Base-by-base conservation (phyloP, 2,329 filamentous ascomycete species). In the Talaromyces sp. region DNA sequence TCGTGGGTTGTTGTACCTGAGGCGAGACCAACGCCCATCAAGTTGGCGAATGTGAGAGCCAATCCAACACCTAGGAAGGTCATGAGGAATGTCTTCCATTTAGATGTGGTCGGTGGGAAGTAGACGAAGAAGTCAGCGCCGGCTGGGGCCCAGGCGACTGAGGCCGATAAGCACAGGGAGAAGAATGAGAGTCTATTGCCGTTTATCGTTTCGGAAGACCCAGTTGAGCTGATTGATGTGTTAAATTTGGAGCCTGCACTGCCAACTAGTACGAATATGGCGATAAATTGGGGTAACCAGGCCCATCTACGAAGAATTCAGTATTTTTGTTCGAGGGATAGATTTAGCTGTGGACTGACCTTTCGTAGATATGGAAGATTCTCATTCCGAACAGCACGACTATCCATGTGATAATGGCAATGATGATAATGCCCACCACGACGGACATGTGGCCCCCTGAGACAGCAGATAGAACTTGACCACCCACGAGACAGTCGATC, bases 41-140 rank as follows among this genome's bases (percentile, higher is more conserved):
- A 46, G 55, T 68, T 65, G 14, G 64, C 56, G 30, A 65, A 64
- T 1, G 65, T 60, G 5, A 63, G 54, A 7, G 68, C 55, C 0
- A 68, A 17, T n/a, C 66, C 62, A 6, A 68, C 54, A 2, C 69
- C 70, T 4, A 53, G 47, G 44, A 65, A 70, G 3, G 67, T 70
- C 52, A 67, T 65, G 1, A 61, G 40, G 50, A 72, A 72, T 4
- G 65, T 63, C 51, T 65, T 64, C 43, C 54, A 58, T 37, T 13
- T 54, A 1, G 46, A 48, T 5, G 54, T 52, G 8, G 56, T 56
- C 5, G 62, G 59, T 0, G 68, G 65, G 57, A 70, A 71, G 55
- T 72, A 73, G 46, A 71, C 70, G 30, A 65, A 72, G 49, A 69
- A 73, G 47, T 75, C 71, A 0, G 67, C 66, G 14, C 53, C 62